Evolutionary conservation across 371 early-diverging fungal species (phyloP), one percentile per base, ranked within the genome.

Genomic region (Lichtheimia ramosa): DNA sequence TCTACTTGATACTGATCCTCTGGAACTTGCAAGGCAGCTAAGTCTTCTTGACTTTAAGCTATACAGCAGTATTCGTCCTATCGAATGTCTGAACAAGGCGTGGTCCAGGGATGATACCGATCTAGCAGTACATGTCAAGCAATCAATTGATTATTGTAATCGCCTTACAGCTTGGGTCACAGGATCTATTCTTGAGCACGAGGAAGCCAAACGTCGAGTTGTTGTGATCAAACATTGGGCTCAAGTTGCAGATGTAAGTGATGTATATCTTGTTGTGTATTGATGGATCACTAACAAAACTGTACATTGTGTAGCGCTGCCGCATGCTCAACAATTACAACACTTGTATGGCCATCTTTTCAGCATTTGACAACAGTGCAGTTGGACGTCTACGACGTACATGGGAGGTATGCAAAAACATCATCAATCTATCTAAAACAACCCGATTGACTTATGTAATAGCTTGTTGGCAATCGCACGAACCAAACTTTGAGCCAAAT

Each of bases 11-110:
- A 72, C 96, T 18, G 95, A 96, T 68, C 92, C 98, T 1, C 66
- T 94, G 20, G 99, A 98, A 70, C 60, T 97, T 25, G 96, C 97
- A 0, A 82, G 99, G 12, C 98, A 98, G 71, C 68, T 98, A 55
- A 96, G 95, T 2, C 75, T 97, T 50, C 85, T 95, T 58, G 94
- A 96, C 63, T 89, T 86, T 16, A 84, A 82, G 34, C 53, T 89
- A 12, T 96, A 92, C 69, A 86, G 83, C 73, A 84, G 84, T 55
- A 92, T 97, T 57, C 81, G 85, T 42, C 91, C 94, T 3, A 80
- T 87, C 50, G 98, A 97, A 74, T 91, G 93, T 59, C 68, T 97
- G 41, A 85, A 88, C 61, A 93, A 96, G 66, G 92, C 92, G 6
- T 97, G 97, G 96, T 83, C 89, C 58, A 71, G 84, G 51, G 81